Evolutionary conservation across 2,329 filamentous ascomycete genomes (phyloP).

Genomic region (Sclerotinia borealis): DNA sequence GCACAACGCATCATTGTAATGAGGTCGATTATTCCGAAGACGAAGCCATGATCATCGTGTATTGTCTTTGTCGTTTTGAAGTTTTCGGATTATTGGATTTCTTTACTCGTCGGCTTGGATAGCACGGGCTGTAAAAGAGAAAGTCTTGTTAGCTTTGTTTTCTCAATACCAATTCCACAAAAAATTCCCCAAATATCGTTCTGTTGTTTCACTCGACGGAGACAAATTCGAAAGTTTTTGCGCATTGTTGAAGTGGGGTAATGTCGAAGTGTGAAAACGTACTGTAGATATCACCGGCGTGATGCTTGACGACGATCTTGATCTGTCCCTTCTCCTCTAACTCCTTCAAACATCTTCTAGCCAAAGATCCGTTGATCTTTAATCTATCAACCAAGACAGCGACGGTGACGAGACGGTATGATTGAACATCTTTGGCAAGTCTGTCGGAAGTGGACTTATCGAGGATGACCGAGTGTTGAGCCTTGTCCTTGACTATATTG

Average conservation of each 20-base stretch:
- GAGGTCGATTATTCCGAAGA: constrained; percentile 6
- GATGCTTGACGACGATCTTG: constrained; percentile 95
- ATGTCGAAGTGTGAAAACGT: constrained; percentile 32
- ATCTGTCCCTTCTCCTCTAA: constrained; percentile 98
- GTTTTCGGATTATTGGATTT: constrained; percentile 12
- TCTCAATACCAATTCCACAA: not conserved
- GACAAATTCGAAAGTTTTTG: not conserved
- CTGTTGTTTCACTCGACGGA: too few species aligned
- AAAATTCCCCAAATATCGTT: not conserved
- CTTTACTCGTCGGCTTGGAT: constrained; percentile 45
- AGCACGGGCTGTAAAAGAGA: constrained; percentile 47
- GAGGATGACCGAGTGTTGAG: constrained; percentile 97
- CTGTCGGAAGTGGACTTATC: constrained; percentile 97
- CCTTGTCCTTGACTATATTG: constrained; percentile 97
- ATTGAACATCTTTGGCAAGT: constrained; percentile 99
- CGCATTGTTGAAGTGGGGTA: not conserved
- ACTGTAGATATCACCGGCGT: constrained; percentile 98
- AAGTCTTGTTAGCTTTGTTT: not conserved
- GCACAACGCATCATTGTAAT: constrained; percentile 9
- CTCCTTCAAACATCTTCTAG: constrained; percentile 80
- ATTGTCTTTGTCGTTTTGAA: constrained; percentile 5
- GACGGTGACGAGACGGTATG: constrained; percentile 98
- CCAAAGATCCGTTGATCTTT: constrained; percentile 99
- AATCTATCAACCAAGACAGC: constrained; percentile 97
- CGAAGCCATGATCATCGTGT: constrained; percentile 9